Base-by-base conservation (phyloP, 345 rosid species). In the Syzygium oleosum region DNA sequence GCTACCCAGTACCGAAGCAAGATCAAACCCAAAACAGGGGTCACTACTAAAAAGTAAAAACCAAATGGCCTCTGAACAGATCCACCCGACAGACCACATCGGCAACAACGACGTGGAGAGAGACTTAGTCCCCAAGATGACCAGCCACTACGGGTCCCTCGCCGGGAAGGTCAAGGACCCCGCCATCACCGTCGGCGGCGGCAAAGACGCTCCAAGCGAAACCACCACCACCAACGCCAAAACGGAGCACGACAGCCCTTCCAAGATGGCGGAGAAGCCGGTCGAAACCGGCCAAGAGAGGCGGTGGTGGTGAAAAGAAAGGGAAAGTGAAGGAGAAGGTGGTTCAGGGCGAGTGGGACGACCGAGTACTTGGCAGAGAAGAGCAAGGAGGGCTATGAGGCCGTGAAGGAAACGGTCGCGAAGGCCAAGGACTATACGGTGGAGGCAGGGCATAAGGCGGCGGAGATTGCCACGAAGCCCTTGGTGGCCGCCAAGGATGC, bases 81-180 rank as follows among this genome's bases (percentile, higher is more conserved):
- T 54, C 14, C 80, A 89, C 31, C 91, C 91, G 31, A 91, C 90
- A 87, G 95, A 93, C 41, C 59, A 14, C 8, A 93, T 92, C 87
- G 80, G 87, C 54, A 95, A 93, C 77, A 85, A 89, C 88, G 53
- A 85, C 19, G 89, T 91, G 25, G 95, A 93, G 95, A 92, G 91
- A 88, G 95, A 93, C 43, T 89, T 84, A 90, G 96, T 93, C n/a
- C 98, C 98, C 1, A 94, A 92, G 88, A 93, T 95, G 91, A 88
- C 94, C 27, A 90, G 86, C 85, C 96, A 93, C 87, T 94, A 93
- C 59, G 96, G 93, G 91, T 90, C 96, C 55, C 87, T 93, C 63
- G 88, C 84, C 13, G 89, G 5, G 68, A 79, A 58, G 52, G 85
- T 31, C 2, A 86, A 85, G 73, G 91, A 88, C 27, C 86, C 86